Percentiles rank a stretch among this genome's conserved stretches.
phyloP scores from a whole-genome alignment of 2,329 filamentous ascomycete species.

The Colletotrichum ledebouriae region DNA sequence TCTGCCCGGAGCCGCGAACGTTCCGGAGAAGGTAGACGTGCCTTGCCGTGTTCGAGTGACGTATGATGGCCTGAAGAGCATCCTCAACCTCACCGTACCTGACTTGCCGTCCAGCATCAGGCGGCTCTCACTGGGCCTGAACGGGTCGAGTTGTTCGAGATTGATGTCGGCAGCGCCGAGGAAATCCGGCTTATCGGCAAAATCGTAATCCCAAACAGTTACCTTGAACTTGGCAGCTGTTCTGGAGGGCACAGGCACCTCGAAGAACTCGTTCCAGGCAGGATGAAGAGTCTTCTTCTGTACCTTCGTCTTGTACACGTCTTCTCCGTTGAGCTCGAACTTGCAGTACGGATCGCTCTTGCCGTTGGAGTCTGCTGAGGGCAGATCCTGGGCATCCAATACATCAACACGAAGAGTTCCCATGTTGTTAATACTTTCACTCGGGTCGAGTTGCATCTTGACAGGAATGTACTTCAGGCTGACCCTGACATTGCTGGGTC shows the following conservation, averaged over 20 bases:
- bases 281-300: constrained; percentile 98
- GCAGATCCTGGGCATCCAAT: constrained; percentile 87
- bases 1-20: constrained; percentile 87
- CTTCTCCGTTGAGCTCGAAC: constrained; percentile 89
- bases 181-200: constrained; percentile 93
- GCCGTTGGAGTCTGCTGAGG: constrained; percentile 93
- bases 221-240: constrained; percentile 87
- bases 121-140: constrained; percentile 81
- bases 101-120: constrained; percentile 90
- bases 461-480: constrained; percentile 96
- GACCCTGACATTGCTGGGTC: constrained; percentile 84
- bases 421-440: constrained; percentile 99
- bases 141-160: constrained; percentile 85
- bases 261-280: constrained; percentile 96
- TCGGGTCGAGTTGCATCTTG: constrained; percentile 92
- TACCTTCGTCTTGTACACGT: constrained; percentile 94
- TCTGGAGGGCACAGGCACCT: constrained; percentile 83
- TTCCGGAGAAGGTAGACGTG: constrained; percentile 92
- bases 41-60: constrained; percentile 89
- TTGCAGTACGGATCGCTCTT: constrained; percentile 98
- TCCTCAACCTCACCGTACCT: constrained; percentile 82
- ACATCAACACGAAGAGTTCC: constrained; percentile 95
- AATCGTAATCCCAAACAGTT: constrained; percentile 95
- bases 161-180: constrained; percentile 84
- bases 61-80: constrained; percentile 95